These are phyloP conservation scores for Thraustotheca clavata DNA, from an alignment of 352 stramenopile species.

Conservation along the genomic window DNA sequence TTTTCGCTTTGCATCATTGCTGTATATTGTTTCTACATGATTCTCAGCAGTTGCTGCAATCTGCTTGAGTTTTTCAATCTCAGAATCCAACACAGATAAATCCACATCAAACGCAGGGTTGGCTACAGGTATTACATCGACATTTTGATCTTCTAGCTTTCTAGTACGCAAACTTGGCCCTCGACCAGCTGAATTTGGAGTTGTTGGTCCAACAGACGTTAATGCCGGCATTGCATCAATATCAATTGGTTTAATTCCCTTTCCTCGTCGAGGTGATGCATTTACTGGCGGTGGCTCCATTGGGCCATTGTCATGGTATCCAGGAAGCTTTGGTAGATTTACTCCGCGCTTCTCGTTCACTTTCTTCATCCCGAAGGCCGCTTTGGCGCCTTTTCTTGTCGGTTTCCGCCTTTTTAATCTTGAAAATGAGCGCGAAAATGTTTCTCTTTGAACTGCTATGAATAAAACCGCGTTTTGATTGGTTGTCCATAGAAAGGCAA, in stretches of 20 bases:
- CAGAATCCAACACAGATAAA: constrained; percentile 6
- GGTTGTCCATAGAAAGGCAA: too few relatives aligned
- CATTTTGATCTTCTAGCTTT: constrained; percentile 11
- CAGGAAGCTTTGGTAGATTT: constrained; percentile 15
- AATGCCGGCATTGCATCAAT: not conserved
- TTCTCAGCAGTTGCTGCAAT: constrained; percentile 2
- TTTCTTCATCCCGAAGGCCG: constrained; percentile 16
- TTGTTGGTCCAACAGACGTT: constrained; percentile 4
- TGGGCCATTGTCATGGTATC: not conserved
- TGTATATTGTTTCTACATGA: constrained; percentile 18
- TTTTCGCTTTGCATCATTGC: constrained; percentile 17
- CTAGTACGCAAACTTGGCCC: constrained; percentile 5
- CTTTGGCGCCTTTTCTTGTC: too few relatives aligned
- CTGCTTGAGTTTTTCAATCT: constrained; percentile 18
- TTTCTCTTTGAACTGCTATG: too few relatives aligned
- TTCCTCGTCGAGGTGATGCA: not conserved
- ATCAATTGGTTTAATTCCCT: not conserved
- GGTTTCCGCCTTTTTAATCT: too few relatives aligned
- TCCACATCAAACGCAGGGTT: constrained; percentile 17
- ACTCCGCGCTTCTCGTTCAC: constrained; percentile 17
- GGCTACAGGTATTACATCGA: not conserved
- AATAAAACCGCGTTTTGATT: too few relatives aligned
- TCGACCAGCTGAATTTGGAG: not conserved
- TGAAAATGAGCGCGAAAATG: too few relatives aligned
- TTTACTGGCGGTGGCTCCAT: not conserved